phyloP scores from a whole-genome alignment of 2,329 filamentous ascomycete genomes.

The Amauroascus niger region DNA sequence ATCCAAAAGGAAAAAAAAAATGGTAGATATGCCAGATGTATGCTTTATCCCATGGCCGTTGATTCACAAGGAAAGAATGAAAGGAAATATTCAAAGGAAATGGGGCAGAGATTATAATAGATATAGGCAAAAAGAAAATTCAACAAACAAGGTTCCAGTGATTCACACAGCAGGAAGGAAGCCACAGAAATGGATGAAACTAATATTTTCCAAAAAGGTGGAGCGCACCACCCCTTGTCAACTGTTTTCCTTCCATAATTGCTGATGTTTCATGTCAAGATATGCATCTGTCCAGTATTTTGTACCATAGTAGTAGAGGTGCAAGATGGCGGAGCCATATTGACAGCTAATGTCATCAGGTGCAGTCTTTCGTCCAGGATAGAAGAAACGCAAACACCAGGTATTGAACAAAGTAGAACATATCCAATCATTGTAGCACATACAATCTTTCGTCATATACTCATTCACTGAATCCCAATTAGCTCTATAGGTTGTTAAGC shows the following conservation, averaged over 20 bases:
- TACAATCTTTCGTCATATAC: not conserved
- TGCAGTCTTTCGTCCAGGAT: no score
- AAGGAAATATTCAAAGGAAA: not conserved
- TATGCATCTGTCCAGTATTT: not conserved
- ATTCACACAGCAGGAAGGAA: not conserved
- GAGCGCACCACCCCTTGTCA: not conserved
- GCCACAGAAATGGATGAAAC: not conserved
- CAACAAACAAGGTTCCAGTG: not conserved
- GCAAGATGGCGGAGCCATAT: not conserved
- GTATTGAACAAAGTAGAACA: not conserved
- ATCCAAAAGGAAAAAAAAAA: not conserved
- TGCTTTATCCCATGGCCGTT: conserved; percentile 5
- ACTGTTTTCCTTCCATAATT: not conserved
- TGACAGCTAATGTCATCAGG: not conserved
- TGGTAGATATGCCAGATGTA: conserved; percentile 7
- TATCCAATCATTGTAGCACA: conserved; percentile 2
- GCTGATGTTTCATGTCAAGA: not conserved
- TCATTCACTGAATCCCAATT: conserved; percentile 2
- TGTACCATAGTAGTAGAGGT: not conserved
- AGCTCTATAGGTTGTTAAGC: not conserved
- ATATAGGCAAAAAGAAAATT: not conserved
- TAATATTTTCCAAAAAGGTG: not conserved
- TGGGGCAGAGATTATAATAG: not conserved
- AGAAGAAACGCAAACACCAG: not conserved
- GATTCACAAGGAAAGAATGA: not conserved